Conservation (phyloP, 2,329 filamentous ascomycete genomes). For the Aspergillus ruber region DNA sequence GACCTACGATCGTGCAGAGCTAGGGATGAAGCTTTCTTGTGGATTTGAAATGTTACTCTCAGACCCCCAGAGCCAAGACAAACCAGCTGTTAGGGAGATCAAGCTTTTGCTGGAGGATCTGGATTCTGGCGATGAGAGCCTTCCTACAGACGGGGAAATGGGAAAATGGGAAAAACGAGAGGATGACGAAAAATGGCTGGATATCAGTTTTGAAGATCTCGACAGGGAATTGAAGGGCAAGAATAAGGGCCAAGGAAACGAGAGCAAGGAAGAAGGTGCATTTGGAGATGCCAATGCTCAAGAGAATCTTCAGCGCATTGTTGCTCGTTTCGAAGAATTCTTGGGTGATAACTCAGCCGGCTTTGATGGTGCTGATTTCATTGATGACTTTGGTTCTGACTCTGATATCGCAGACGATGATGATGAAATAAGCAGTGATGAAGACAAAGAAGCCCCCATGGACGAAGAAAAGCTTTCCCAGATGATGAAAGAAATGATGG, state of each 20-base stretch:
- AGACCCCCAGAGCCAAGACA: constrained; percentile 62
- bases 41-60: constrained; percentile 83
- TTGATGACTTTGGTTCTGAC: constrained; percentile 63
- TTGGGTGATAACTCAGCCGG: constrained; percentile 79
- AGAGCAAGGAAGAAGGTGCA: constrained; percentile 16
- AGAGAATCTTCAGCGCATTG: constrained; percentile 74
- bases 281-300: constrained; percentile 43
- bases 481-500: constrained; percentile 93
- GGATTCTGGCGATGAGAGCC: constrained; percentile 59
- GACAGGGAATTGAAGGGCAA: constrained; percentile 67
- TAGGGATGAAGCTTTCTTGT: constrained; percentile 83
- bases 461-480: constrained; percentile 76
- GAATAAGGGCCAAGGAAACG: constrained; percentile 32
- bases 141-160: constrained; percentile 73
- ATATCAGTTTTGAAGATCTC: constrained; percentile 86
- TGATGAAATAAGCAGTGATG: constrained; percentile 52
- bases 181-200: constrained; percentile 84
- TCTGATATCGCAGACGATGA: constrained; percentile 51
- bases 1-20: constrained; percentile 46
- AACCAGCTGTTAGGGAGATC: constrained; percentile 65
- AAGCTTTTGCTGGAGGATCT: constrained; percentile 70
- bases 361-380: constrained; percentile 66
- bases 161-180: constrained; percentile 61
- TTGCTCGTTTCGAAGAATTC: constrained; percentile 88
- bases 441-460: constrained; percentile 71